Conservation (phyloP, 805 yeast genomes). For the Brettanomyces custersianus region DNA sequence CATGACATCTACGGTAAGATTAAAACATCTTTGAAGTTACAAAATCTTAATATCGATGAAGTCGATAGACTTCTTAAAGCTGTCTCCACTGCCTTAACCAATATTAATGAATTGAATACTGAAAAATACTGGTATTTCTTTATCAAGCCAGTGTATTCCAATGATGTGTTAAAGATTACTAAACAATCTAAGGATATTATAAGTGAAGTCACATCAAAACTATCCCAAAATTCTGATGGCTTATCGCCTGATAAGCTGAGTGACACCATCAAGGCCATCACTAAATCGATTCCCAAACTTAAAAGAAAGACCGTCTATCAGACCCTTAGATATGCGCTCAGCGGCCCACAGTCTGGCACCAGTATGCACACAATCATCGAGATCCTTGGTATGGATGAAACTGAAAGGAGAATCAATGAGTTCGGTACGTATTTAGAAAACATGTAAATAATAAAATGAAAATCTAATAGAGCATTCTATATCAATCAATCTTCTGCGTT, state of each 20-base stretch:
- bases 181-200: slow-evolving; percentile 10
- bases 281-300: slow-evolving; percentile 7
- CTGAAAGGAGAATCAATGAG: slow-evolving; percentile 17
- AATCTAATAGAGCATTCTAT: not conserved
- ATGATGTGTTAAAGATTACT: slow-evolving; percentile 9
- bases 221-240: slow-evolving; percentile 6
- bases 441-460: not conserved
- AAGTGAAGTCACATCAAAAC: slow-evolving; percentile 2
- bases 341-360: slow-evolving; percentile 65
- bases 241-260: slow-evolving; percentile 8
- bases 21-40: slow-evolving; percentile 1
- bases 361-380: slow-evolving; percentile 50
- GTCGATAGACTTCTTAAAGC: slow-evolving; percentile 31
- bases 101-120: slow-evolving; percentile 41
- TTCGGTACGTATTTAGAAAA: slow-evolving; percentile 5
- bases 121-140: slow-evolving; percentile 42
- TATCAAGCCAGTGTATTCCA: slow-evolving; percentile 24
- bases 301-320: slow-evolving; percentile 41
- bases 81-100: slow-evolving; percentile 42
- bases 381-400: slow-evolving; percentile 40
- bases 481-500: not conserved
- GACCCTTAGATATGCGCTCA: slow-evolving; percentile 55
- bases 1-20: slow-evolving; percentile 14
- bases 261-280: slow-evolving; percentile 3
- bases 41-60: slow-evolving; percentile 21